A percentile compares a stretch with the other conserved stretches of the same genome.
phyloP scores from a whole-genome alignment of 306 rosid species.

The Quercus berberidifolia region DNA sequence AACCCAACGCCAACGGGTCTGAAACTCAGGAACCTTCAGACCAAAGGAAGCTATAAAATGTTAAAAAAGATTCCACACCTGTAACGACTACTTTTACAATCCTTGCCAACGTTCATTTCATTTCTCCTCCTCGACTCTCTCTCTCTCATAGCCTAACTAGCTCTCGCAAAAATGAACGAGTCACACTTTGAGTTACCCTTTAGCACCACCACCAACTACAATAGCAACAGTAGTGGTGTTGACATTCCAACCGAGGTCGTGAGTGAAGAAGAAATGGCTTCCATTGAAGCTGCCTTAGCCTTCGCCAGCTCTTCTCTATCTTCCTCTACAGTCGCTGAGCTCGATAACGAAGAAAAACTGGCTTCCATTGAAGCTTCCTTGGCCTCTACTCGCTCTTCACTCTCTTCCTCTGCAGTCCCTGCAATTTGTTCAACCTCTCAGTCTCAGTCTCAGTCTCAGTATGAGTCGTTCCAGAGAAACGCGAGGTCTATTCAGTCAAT shows the following conservation, averaged over 20 bases:
- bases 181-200: constrained; percentile 14
- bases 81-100: not conserved
- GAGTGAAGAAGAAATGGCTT: constrained; percentile 80
- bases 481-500: constrained; percentile 43
- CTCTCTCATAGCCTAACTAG: too few relatives aligned
- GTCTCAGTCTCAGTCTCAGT: not conserved
- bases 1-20: too few relatives aligned
- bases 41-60: not conserved
- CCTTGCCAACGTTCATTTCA: constrained; percentile 41
- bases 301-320: constrained; percentile 34
- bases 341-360: constrained; percentile 66
- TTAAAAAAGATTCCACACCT: not conserved
- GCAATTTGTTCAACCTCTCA: constrained; percentile 10
- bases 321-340: constrained; percentile 9
- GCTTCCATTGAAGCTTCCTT: constrained; percentile 71
- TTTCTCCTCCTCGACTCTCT: constrained; percentile 12
- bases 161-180: constrained; percentile 38
- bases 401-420: constrained; percentile 14
- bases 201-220: not conserved
- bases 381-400: constrained; percentile 36
- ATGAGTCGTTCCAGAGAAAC: not conserved
- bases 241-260: constrained; percentile 62
- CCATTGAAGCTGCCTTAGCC: constrained; percentile 64
- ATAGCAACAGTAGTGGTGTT: not conserved
- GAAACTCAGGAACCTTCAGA: not conserved